Base-by-base conservation (phyloP, 2,329 filamentous ascomycete species). In the Aureobasidium vineae region DNA sequence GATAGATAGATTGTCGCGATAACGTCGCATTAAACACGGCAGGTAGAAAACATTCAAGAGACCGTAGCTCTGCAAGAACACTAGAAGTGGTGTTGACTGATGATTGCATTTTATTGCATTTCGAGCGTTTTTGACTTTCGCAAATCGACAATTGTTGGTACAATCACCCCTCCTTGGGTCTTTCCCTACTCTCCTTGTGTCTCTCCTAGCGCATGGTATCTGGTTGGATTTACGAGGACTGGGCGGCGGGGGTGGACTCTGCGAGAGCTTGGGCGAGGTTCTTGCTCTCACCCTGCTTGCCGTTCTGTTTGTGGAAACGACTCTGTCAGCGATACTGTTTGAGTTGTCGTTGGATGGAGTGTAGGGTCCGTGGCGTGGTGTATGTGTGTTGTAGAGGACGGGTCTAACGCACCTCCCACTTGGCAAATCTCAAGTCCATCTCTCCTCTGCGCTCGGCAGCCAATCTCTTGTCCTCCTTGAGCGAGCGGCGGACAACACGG, bases 391-490 rank as follows among this genome's bases (percentile, higher is more conserved):
- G 49, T 13, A 21, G 28, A 28, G 26, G 36, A 28, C 31, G 19
- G 53, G 36, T 43, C 13, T 13, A 60, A 86, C 91, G 86, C 82
- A 99, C 95, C 87, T 91, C 85, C 95, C 95, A 99, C 86, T 94
- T 96, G 73, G 92, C 85, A 76, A 97, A 96, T 81, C 88, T 88
- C 75, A 99, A 82, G 66, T 98, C 94, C 82, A 89, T 89, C 81
- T 92, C 87, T 77, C 92, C 93, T 79, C 95, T 88, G 78, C 91
- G 89, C 87, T 98, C 95, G 71, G 93, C 92, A 73, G 79, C 79
- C 72, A 97, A 80, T 83, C 95, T 88, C 84, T 92, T 90, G 67
- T 95, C 91, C 77, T 99, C 95, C 86, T 98, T 97, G 80, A 99
- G 86, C 79, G 92, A 96, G 80, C 92, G 90, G 84, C 96, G 95